Evolutionary conservation across 495 filamentous ascomycete species (phyloP).

Genomic region (Aspergillus saccharolyticus): DNA sequence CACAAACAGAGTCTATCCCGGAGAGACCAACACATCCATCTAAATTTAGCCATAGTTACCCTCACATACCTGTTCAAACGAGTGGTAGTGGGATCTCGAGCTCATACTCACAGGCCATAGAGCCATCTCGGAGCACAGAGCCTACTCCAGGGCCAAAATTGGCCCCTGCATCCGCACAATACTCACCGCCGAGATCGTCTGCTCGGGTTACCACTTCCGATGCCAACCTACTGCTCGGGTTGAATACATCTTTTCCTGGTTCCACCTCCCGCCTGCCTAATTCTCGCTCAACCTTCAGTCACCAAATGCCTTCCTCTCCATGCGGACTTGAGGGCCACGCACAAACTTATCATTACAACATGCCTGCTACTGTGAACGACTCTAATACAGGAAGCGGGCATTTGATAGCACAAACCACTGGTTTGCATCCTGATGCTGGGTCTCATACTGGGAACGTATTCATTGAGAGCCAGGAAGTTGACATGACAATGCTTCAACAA

Average conservation of each 20-base stretch:
- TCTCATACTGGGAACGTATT: slow-evolving; percentile 51
- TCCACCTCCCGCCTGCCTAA: slow-evolving; percentile 26
- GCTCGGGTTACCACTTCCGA: slow-evolving; percentile 19
- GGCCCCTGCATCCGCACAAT: slow-evolving; percentile 18
- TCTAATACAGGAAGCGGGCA: slow-evolving; percentile 33
- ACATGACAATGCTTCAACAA: slow-evolving; percentile 49
- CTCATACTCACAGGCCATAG: slow-evolving; percentile 21
- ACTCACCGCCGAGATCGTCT: slow-evolving; percentile 16
- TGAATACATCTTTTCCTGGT: slow-evolving; percentile 26
- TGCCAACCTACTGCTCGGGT: slow-evolving; percentile 27
- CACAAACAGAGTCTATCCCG: slow-evolving; percentile 17
- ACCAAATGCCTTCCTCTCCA: slow-evolving; percentile 37
- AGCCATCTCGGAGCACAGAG: slow-evolving; percentile 14
- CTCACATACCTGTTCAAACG: slow-evolving; percentile 20
- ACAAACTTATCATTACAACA: slow-evolving; percentile 23
- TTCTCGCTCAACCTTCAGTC: slow-evolving; percentile 42
- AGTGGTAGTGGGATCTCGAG: slow-evolving; percentile 18
- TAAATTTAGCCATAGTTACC: slow-evolving; percentile 35
- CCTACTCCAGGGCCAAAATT: slow-evolving; percentile 18
- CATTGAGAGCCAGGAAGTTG: slow-evolving; percentile 67
- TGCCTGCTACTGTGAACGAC: slow-evolving; percentile 29
- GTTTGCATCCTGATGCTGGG: slow-evolving; percentile 34
- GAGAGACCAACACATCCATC: slow-evolving; percentile 25
- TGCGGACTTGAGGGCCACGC: slow-evolving; percentile 19
- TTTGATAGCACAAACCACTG: slow-evolving; percentile 30